Evolutionary conservation across 441 rosid species (phyloP), one percentile per base, ranked within the genome.

Genomic region (Syzygium malaccense): DNA sequence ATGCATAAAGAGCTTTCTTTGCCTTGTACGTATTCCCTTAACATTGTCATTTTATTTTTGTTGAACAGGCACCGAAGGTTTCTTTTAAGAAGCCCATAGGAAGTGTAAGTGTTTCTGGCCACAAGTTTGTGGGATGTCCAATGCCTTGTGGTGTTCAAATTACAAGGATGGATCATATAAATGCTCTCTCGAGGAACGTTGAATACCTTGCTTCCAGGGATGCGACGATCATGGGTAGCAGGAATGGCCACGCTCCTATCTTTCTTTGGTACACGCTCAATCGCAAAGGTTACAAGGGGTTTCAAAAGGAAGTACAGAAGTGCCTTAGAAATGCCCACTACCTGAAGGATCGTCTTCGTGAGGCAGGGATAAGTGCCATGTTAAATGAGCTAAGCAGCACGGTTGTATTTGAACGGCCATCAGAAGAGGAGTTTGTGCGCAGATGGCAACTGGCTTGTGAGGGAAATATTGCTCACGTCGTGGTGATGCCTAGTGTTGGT

Each of bases 131-230:
- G 41, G 98, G 99, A 14, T 97, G 99, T 90, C 99, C 98, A 86
- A 97, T 97, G 99, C 98, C 99, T 87, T 96, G 99, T 55, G 99
- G 98, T 85, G 96, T 97, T 89, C 98, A 96, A 93, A 91, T 97
- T 90, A 96, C 98, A 26, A 94, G 99, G 89, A 90, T 96, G 96
- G 93, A 93, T 86, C 96, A 96, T 90, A 92, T 97, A 86, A 96
- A 96, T 91, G 95, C 87, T 80, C 97, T 97, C 57, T 96, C 98
- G 4, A 96, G 91, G 58, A 96, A 96, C 60, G 97, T 97, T 1
- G 98, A 97, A 93, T 97, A 96, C 90, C 98, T 96, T 13, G 99
- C 99, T 85, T 97, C 99, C 56, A 93, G 98, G 92, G 99, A 96
- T 89, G 99, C 99, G 32, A 97, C 99, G 41, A 97, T 97, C 91